These are phyloP conservation scores for Coniella lustricola DNA, from an alignment of 2,329 filamentous ascomycete genomes.

Conservation along the genomic window DNA sequence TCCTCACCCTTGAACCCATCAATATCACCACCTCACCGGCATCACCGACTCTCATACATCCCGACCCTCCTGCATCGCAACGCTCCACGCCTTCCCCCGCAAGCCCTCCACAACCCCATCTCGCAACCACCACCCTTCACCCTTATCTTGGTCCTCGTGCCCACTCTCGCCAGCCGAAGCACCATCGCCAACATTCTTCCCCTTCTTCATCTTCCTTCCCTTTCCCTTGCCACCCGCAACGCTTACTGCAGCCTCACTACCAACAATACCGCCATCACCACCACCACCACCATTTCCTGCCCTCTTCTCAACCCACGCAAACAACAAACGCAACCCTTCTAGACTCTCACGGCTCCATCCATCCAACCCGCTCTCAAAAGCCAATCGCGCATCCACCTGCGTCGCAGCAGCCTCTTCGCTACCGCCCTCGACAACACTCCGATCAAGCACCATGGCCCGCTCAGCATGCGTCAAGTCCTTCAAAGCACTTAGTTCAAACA, in stretches of 20 bases:
- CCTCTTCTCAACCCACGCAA: constrained; percentile 49
- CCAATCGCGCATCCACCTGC: constrained; percentile 63
- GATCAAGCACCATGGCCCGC: constrained; percentile 52
- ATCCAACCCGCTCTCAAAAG: constrained; percentile 48
- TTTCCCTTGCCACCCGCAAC: too few relatives aligned
- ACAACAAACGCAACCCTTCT: constrained; percentile 44
- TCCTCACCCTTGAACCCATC: too few relatives aligned
- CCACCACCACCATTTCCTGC: constrained; percentile 14
- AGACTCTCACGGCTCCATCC: constrained; percentile 34
- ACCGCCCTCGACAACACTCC: constrained; percentile 37
- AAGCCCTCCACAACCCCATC: constrained; percentile 48
- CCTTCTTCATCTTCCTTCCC: too few relatives aligned
- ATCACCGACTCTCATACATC: neutral
- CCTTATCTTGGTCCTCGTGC: constrained; percentile 1
- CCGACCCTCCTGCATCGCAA: constrained; percentile 32
- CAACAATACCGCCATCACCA: too few relatives aligned
- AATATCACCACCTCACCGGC: too few relatives aligned
- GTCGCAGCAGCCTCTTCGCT: constrained; percentile 32
- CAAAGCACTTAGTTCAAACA: constrained; percentile 59
- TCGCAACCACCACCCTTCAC: constrained; percentile 46
- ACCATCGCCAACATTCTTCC: constrained; percentile 5
- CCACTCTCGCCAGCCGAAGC: too few relatives aligned
- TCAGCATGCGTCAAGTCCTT: constrained; percentile 57
- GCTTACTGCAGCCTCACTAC: constrained; percentile 7
- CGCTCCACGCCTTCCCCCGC: constrained; percentile 49